A percentile compares a stretch with the other conserved stretches of the same genome.
These are phyloP conservation scores for Dendrobium nobile DNA, from an alignment of 106 monocot genomes.

Conservation along the genomic window DNA sequence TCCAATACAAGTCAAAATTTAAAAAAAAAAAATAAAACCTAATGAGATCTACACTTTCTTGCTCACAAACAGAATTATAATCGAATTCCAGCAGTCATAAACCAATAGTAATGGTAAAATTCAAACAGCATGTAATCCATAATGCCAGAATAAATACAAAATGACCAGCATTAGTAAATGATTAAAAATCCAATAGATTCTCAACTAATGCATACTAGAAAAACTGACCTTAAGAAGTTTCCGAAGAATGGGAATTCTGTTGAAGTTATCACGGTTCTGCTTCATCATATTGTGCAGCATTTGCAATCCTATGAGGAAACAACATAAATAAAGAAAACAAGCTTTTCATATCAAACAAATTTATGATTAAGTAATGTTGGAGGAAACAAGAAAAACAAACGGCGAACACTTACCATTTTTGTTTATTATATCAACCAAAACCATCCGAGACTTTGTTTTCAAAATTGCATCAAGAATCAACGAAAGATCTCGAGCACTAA, in stretches of 20 bases:
- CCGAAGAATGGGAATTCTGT: conserved; percentile 72
- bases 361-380: neutral
- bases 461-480: conserved; percentile 93
- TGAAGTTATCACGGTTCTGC: conserved; percentile 71
- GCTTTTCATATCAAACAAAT: conserved; percentile 9
- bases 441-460: conserved; percentile 77
- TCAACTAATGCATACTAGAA: neutral
- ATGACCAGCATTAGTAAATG: neutral
- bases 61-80: neutral
- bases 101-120: neutral
- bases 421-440: conserved; percentile 80
- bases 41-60: neutral
- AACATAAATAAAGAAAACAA: conserved; percentile 6
- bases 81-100: neutral
- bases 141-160: neutral
- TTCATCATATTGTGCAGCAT: conserved; percentile 97
- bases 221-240: conserved; percentile 86
- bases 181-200: neutral
- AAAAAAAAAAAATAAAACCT: neutral
- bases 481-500: conserved; percentile 80
- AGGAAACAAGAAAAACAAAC: neutral
- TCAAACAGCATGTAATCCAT: neutral
- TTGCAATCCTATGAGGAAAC: conserved; percentile 56
- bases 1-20: neutral
- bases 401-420: conserved; percentile 58